Base-by-base conservation (phyloP, 148 eudicot species). In the Dianthus caryophyllus region DNA sequence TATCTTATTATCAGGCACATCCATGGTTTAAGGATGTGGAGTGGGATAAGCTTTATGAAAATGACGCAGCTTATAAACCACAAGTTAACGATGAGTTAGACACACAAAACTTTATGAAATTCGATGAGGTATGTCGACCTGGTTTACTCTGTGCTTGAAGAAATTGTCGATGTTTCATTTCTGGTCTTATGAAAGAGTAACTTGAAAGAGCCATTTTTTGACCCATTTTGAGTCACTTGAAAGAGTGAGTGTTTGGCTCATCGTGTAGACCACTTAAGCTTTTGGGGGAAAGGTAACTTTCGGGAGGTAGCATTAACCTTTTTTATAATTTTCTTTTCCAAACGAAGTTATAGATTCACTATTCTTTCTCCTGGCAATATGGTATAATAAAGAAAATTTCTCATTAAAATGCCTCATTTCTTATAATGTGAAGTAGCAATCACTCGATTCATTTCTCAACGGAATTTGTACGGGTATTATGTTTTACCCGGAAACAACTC, bases 101-200 rank as follows among this genome's bases (percentile, higher is more conserved):
- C 75, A 93, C 98, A 57, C 96, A 86, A 61, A 93, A 93, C 80
- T 93, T 93, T 69, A 93, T 93, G 96, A 93, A 93, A 70, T 93
- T 87, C 73, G 96, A 93, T 81, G 98, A 93, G 84, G 98, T 93
- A 89, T 61, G 54, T 50, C 30, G 52, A 65, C 26, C 47, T 50
- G 15, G 14, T 49, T 55, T 36, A 44, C 9, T 26, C 8, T 61
- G 44, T 38, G n/a, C 49, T 16, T 36, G 61, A 49, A 18, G 44
- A 24, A 51, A 24, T 5, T 41, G 14, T 38, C 21, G 15, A 36
- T 38, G 18, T 24, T 50, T 43, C 71, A 5, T n/a, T 41, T 39
- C n/a, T n/a, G n/a, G n/a, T n/a, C n/a, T n/a, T n/a, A n/a, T n/a
- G n/a, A n/a, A n/a, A n/a, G n/a, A n/a, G n/a, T n/a, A n/a, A n/a